Conservation (phyloP, 495 filamentous ascomycete species). For the Astrothelium subdiscretum region DNA sequence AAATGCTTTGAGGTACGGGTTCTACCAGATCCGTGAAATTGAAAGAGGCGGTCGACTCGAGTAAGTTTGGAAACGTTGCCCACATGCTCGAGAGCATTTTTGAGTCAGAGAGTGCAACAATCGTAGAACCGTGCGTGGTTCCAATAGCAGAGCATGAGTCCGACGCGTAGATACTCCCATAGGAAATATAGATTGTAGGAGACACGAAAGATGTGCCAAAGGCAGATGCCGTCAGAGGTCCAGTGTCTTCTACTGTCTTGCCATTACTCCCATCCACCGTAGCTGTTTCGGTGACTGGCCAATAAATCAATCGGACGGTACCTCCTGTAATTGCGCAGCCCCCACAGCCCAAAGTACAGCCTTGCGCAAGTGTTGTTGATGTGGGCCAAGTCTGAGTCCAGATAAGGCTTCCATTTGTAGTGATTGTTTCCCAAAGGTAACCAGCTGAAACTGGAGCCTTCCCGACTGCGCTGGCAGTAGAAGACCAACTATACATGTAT, state of each 20-base stretch:
- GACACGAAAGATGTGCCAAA: background rate
- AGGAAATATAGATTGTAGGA: constrained; percentile 5
- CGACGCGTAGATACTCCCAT: background rate
- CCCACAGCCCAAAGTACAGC: constrained; percentile 3
- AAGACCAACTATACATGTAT: background rate
- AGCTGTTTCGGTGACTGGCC: constrained; percentile 3
- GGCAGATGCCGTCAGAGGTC: background rate
- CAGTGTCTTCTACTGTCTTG: background rate
- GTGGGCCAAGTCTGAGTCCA: background rate
- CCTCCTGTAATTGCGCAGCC: background rate
- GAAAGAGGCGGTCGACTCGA: background rate
- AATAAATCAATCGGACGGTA: constrained; percentile 4
- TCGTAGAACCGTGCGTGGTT: background rate
- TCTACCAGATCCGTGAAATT: background rate
- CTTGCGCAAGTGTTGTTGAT: background rate
- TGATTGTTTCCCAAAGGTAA: background rate
- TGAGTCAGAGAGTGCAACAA: background rate
- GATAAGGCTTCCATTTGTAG: background rate
- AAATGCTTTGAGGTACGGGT: constrained; percentile 3
- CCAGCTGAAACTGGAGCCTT: background rate
- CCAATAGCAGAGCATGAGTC: background rate
- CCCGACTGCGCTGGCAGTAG: background rate
- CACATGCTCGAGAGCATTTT: background rate
- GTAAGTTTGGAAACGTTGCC: background rate
- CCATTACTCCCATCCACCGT: background rate